phyloP scores from a whole-genome alignment of 441 rosid genomes.

The Capsella rubella region DNA sequence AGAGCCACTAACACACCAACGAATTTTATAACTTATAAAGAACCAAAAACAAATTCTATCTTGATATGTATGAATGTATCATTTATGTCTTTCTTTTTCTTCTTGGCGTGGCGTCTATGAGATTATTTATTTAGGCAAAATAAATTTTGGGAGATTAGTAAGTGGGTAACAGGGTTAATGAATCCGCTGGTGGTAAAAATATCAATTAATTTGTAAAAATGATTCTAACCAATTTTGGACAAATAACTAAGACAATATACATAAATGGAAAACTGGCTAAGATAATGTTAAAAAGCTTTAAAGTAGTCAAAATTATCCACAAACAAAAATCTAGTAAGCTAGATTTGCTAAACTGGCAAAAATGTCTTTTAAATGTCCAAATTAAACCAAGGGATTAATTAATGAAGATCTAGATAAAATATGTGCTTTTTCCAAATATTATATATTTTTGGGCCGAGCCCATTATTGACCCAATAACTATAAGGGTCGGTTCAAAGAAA shows the following conservation, averaged over 20 bases:
- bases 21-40: no score
- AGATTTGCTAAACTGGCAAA: not conserved
- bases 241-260: not conserved
- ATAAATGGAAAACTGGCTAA: not conserved
- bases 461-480: conserved; percentile 28
- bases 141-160: no score
- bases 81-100: no score
- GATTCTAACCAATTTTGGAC: not conserved
- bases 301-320: not conserved
- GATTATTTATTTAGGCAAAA: no score
- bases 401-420: not conserved
- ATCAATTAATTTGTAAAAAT: no score
- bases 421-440: not conserved
- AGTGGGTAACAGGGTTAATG: no score
- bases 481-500: conserved; percentile 12
- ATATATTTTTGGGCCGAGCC: conserved; percentile 30
- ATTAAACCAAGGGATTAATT: not conserved
- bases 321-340: not conserved
- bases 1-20: no score
- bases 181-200: no score
- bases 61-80: no score
- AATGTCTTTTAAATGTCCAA: not conserved
- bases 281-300: not conserved
- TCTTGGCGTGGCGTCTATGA: no score
- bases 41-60: no score